Evolutionary conservation across 176 grass and related monocot species (phyloP).

Genomic region (Carex kokanica): DNA sequence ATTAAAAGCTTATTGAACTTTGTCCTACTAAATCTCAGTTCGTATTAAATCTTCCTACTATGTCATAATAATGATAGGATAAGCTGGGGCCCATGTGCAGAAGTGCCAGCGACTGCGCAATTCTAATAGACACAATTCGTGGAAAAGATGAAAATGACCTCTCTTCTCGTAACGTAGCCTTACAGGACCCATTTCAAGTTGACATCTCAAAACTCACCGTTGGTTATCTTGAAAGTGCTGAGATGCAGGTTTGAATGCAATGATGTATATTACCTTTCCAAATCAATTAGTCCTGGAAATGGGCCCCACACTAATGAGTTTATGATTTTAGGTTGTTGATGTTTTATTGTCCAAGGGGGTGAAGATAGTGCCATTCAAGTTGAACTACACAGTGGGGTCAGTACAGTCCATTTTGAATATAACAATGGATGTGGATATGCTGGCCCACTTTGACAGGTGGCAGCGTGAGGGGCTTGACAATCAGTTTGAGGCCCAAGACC

Average conservation of each 20-base stretch:
- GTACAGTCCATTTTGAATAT: conserved; percentile 81
- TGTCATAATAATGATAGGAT: conserved; percentile 45
- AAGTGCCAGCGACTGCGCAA: conserved; percentile 70
- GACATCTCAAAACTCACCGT: conserved; percentile 70
- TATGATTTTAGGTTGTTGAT: conserved; percentile 47
- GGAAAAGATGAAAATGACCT: conserved; percentile 57
- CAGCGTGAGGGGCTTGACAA: conserved; percentile 57
- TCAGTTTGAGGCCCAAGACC: conserved; percentile 73
- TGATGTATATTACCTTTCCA: background rate
- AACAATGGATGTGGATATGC: conserved; percentile 93
- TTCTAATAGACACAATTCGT: conserved; percentile 65
- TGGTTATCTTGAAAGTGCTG: conserved; percentile 81
- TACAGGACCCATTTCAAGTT: conserved; percentile 80
- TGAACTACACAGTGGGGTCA: conserved; percentile 68
- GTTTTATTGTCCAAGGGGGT: conserved; percentile 64
- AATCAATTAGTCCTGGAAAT: background rate
- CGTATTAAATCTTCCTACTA: background rate
- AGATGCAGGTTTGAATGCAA: conserved; percentile 57
- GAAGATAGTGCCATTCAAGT: conserved; percentile 77
- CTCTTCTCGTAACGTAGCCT: conserved; percentile 57
- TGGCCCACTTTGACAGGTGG: conserved; percentile 70
- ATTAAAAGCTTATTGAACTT: background rate
- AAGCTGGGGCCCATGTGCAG: conserved; percentile 96
- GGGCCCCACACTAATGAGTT: background rate
- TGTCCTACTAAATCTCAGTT: background rate